These are phyloP conservation scores for Fraxinus pennsylvanica DNA, from an alignment of 257 asterid genomes.

Conservation along the genomic window DNA sequence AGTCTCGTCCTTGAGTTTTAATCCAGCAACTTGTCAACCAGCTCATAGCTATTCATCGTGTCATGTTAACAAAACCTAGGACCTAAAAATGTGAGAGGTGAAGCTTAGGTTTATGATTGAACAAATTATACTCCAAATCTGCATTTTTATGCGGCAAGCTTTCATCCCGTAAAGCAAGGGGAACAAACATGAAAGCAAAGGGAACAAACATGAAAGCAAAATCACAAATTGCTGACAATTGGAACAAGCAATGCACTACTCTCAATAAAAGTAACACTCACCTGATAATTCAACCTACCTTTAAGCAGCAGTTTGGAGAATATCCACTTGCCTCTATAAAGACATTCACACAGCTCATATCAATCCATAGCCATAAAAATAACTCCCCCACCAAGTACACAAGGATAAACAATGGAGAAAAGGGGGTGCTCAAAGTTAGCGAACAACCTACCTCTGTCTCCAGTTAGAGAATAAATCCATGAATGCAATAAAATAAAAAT, in stretches of 20 bases:
- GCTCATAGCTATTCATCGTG: background rate
- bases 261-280: conserved; percentile 71
- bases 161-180: background rate
- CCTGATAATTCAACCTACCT: conserved; percentile 89
- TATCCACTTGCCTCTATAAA: conserved; percentile 87
- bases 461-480: conserved; percentile 68
- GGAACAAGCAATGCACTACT: conserved; percentile 11
- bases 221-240: conserved; percentile 11
- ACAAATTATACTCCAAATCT: background rate
- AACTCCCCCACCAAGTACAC: conserved; percentile 47
- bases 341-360: conserved; percentile 79
- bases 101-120: background rate
- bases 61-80: background rate
- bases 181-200: conserved; percentile 17
- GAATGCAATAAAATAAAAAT: conserved; percentile 62
- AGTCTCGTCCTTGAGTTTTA: background rate
- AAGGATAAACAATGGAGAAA: conserved; percentile 45
- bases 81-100: background rate
- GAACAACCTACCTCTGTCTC: conserved; percentile 90
- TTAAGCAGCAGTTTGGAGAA: conserved; percentile 86
- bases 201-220: conserved; percentile 16
- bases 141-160: background rate
- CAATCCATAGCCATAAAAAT: conserved; percentile 54
- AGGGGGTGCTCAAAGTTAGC: conserved; percentile 12
- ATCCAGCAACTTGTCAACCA: background rate